These are phyloP conservation scores for Penicillium sp. DNA, from an alignment of 2,329 filamentous ascomycete species.

Conservation along the genomic window DNA sequence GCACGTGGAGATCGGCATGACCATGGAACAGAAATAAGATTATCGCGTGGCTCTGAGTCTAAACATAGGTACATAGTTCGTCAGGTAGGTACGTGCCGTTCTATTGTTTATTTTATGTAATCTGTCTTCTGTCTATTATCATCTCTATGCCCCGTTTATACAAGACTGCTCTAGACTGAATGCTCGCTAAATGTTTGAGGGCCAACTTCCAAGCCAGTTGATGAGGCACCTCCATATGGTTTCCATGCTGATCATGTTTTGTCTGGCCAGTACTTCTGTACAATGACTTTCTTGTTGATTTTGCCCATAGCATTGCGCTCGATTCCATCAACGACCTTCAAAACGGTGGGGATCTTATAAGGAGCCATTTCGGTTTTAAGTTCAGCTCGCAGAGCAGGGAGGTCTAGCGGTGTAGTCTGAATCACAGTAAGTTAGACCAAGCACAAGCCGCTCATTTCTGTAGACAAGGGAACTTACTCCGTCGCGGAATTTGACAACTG, in stretches of 20 bases:
- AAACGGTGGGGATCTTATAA: constrained; percentile 91
- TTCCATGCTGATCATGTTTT: constrained; percentile 7
- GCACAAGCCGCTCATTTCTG: not conserved
- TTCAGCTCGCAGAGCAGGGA: constrained; percentile 31
- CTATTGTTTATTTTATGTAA: not conserved
- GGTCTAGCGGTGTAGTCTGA: constrained; percentile 29
- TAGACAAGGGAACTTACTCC: constrained; percentile 26
- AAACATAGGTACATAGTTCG: no score
- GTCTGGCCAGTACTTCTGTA: constrained; percentile 40
- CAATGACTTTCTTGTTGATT: constrained; percentile 44
- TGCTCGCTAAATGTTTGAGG: not conserved
- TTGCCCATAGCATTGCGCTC: constrained; percentile 78
- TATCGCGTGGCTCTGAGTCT: no score
- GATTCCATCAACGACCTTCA: constrained; percentile 68
- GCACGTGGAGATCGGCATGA: not conserved
- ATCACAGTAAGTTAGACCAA: not conserved
- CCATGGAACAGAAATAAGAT: not conserved
- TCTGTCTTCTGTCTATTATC: not conserved
- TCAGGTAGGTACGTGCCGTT: no score
- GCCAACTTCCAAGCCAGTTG: not conserved
- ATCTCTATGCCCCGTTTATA: not conserved
- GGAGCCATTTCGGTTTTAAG: constrained; percentile 58
- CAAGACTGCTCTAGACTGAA: not conserved
- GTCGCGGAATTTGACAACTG: constrained; percentile 45
- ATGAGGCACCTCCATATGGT: not conserved